phyloP scores from a whole-genome alignment of 2,329 filamentous ascomycete species.

The Pestalotiopsis sp. region DNA sequence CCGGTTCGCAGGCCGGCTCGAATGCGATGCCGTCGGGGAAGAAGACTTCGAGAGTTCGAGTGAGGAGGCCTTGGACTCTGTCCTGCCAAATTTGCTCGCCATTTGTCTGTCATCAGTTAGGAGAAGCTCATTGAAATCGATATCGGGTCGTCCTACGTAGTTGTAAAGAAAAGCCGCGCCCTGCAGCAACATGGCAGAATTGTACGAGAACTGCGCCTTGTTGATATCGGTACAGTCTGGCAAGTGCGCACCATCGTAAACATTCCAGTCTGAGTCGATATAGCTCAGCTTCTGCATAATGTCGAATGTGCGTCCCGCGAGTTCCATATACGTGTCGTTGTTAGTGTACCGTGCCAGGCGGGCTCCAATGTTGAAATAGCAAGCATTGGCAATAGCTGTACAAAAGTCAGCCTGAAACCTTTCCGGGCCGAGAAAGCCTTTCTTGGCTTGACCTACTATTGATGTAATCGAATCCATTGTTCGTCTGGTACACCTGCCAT shows the following conservation, averaged over 20 bases:
- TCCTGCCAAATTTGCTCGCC: constrained; percentile 56
- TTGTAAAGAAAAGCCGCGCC: constrained; percentile 73
- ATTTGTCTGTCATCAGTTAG: constrained; percentile 45
- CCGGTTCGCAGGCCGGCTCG: constrained; percentile 69
- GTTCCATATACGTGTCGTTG: constrained; percentile 65
- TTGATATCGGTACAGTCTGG: constrained; percentile 64
- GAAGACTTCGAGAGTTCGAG: constrained; percentile 51
- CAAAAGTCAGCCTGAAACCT: neutral
- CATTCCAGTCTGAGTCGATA: constrained; percentile 63
- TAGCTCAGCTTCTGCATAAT: constrained; percentile 59
- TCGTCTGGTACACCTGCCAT: constrained; percentile 78
- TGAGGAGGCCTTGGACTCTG: constrained; percentile 57
- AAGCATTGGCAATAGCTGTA: constrained; percentile 61
- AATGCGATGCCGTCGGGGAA: constrained; percentile 62
- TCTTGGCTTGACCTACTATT: constrained; percentile 50
- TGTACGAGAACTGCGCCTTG: constrained; percentile 69
- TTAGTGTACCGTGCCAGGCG: constrained; percentile 72
- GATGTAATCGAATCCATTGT: constrained; percentile 78
- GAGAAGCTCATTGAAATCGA: neutral
- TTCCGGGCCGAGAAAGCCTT: neutral
- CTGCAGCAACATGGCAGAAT: constrained; percentile 62
- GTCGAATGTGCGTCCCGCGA: constrained; percentile 64
- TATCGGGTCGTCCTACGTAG: constrained; percentile 40
- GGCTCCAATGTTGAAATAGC: constrained; percentile 67
- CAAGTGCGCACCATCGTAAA: constrained; percentile 66